A percentile compares a stretch with the other conserved stretches of the same genome.
phyloP scores from a whole-genome alignment of 345 rosid species.

The Lagerstroemia speciosa region DNA sequence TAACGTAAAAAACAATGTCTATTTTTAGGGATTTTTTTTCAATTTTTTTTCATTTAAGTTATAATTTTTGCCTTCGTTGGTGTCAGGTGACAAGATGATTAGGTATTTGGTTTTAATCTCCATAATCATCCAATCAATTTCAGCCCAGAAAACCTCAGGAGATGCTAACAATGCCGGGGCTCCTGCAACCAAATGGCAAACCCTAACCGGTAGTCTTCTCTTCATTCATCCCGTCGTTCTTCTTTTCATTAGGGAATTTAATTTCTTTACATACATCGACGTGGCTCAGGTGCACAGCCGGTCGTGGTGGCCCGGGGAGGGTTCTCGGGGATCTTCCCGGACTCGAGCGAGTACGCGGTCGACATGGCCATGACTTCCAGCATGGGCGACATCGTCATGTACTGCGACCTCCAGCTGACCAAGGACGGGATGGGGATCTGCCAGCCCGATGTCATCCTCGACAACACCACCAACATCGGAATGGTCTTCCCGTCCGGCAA shows the following conservation, averaged over 20 bases:
- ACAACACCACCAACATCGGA: constrained; percentile 46
- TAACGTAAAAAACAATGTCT: no score
- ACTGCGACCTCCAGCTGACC: constrained; percentile 65
- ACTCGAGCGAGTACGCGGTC: constrained; percentile 41
- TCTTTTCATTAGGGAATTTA: neutral
- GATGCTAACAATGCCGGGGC: neutral
- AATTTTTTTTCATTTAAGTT: neutral
- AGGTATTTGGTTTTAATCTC: constrained; percentile 34
- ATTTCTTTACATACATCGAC: neutral
- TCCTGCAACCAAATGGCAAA: constrained; percentile 44
- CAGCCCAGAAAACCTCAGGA: constrained; percentile 14
- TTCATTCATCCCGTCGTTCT: neutral
- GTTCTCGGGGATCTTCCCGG: constrained; percentile 70
- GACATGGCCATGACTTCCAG: constrained; percentile 27
- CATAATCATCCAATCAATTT: constrained; percentile 29
- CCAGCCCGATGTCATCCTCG: constrained; percentile 43
- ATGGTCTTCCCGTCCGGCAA: constrained; percentile 24
- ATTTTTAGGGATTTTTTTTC: neutral
- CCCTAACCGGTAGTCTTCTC: constrained; percentile 35
- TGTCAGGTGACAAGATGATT: constrained; percentile 30
- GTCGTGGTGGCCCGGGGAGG: constrained; percentile 73
- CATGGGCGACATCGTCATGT: constrained; percentile 26
- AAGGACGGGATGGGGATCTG: constrained; percentile 63
- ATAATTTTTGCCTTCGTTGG: neutral
- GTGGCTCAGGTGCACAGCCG: constrained; percentile 45